Evolutionary conservation across 208 protist genomes (phyloP).

Genomic region (Trypanosoma caninum): DNA sequence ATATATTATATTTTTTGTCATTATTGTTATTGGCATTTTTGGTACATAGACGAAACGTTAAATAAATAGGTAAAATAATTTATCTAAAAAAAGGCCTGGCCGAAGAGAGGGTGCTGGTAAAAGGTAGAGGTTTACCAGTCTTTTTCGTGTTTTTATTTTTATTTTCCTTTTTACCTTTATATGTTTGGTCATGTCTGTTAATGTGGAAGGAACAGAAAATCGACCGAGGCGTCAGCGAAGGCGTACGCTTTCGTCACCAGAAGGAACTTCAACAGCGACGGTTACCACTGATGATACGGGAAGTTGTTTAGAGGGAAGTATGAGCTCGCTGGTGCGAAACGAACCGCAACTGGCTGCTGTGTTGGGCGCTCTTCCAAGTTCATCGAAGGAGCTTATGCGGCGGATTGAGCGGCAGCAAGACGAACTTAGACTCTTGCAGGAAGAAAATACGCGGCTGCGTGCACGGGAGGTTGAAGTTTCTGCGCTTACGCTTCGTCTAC

Average conservation of each 20-base stretch:
- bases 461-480: slow-evolving; percentile 78
- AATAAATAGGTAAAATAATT: too few relatives aligned
- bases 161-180: not conserved
- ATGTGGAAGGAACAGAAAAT: not conserved
- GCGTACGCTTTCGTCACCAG: not conserved
- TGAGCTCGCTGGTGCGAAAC: not conserved
- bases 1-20: too few relatives aligned
- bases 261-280: not conserved
- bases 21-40: too few relatives aligned
- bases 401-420: slow-evolving; percentile 72
- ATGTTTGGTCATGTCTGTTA: not conserved
- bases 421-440: slow-evolving; percentile 52
- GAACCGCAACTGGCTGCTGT: slow-evolving; percentile 28
- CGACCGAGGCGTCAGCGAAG: not conserved
- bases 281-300: slow-evolving; percentile 11
- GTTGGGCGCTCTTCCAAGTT: slow-evolving; percentile 47
- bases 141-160: slow-evolving; percentile 1
- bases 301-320: slow-evolving; percentile 18
- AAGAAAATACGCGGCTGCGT: slow-evolving; percentile 70
- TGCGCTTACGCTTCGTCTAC: slow-evolving; percentile 59
- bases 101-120: too few relatives aligned
- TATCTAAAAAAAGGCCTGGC: too few relatives aligned
- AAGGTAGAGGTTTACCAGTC: slow-evolving; percentile 5
- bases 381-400: slow-evolving; percentile 57
- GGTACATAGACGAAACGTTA: too few relatives aligned